These are phyloP conservation scores for Didymella arachidicola DNA, from an alignment of 2,329 filamentous ascomycete genomes.

Conservation along the genomic window DNA sequence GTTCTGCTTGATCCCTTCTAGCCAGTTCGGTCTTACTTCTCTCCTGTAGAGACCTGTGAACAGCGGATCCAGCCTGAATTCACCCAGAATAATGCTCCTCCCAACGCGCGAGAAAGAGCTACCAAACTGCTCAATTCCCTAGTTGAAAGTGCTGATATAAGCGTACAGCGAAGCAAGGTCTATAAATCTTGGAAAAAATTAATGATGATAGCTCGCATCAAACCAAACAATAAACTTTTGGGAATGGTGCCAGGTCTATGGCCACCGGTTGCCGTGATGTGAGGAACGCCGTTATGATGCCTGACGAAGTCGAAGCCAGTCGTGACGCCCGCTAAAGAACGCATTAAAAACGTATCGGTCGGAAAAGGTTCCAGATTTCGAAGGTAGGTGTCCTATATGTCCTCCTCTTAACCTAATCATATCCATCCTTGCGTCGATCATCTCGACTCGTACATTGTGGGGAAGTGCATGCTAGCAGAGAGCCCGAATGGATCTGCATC, in stretches of 20 bases:
- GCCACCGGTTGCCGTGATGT: constrained; percentile 19
- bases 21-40: constrained; percentile 7
- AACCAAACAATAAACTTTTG: constrained; percentile 38
- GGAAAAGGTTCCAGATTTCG: constrained; percentile 13
- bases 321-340: constrained; percentile 45
- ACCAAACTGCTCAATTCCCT: constrained; percentile 16
- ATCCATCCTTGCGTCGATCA: constrained; percentile 35
- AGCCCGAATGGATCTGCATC: constrained; percentile 94
- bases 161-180: constrained; percentile 13
- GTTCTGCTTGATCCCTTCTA: constrained; percentile 9
- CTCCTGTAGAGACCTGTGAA: constrained; percentile 11
- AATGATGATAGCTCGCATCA: constrained; percentile 4
- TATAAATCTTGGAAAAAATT: constrained; percentile 10
- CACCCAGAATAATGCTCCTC: constrained; percentile 13
- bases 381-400: constrained; percentile 19
- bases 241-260: constrained; percentile 30
- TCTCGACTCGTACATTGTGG: constrained; percentile 69
- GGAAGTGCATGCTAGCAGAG: constrained; percentile 94
- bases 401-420: constrained; percentile 20
- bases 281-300: constrained; percentile 39
- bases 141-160: constrained; percentile 7
- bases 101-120: constrained; percentile 21
- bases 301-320: constrained; percentile 23
- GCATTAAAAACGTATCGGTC: constrained; percentile 30
- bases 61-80: constrained; percentile 16